These are phyloP conservation scores for Calycina herbarum DNA, from an alignment of 2,329 filamentous ascomycete species.

Conservation along the genomic window DNA sequence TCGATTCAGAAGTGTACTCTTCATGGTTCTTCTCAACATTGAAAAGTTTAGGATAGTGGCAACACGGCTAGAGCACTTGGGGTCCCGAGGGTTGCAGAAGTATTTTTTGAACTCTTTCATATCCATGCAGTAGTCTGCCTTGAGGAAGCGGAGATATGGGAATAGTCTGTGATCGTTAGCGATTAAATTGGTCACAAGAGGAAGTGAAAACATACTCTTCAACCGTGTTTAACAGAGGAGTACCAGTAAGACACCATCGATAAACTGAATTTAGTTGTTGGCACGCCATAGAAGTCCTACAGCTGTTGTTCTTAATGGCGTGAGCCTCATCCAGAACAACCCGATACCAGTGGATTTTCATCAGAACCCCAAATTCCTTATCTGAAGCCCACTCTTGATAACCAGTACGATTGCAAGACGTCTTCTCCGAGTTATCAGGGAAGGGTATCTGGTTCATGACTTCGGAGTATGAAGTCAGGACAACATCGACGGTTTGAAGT, in stretches of 20 bases:
- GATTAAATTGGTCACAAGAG: not conserved
- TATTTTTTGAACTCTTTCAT: constrained; percentile 32
- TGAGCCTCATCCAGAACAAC: constrained; percentile 60
- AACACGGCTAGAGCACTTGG: constrained; percentile 28
- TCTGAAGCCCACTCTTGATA: constrained; percentile 23
- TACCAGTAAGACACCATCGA: constrained; percentile 38
- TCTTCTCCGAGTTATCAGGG: too few relatives aligned
- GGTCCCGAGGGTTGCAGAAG: constrained; percentile 33
- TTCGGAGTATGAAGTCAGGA: constrained; percentile 33
- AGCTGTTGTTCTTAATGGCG: constrained; percentile 50
- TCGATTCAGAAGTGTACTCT: constrained; percentile 51
- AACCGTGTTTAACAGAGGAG: constrained; percentile 33
- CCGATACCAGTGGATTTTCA: constrained; percentile 46
- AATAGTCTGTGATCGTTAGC: constrained; percentile 29
- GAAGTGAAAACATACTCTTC: constrained; percentile 31
- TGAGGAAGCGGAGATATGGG: constrained; percentile 37
- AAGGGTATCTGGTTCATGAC: constrained; percentile 65
- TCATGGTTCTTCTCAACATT: constrained; percentile 57
- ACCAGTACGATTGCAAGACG: too few relatives aligned
- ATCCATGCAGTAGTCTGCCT: constrained; percentile 33
- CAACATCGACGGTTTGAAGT: too few relatives aligned
- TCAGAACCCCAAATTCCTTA: constrained; percentile 38
- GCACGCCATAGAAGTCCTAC: constrained; percentile 46
- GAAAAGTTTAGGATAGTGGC: constrained; percentile 37
- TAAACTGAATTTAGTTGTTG: constrained; percentile 37